Conservation (phyloP, 1,139 yeast species). For the Scheffersomyces titani region DNA sequence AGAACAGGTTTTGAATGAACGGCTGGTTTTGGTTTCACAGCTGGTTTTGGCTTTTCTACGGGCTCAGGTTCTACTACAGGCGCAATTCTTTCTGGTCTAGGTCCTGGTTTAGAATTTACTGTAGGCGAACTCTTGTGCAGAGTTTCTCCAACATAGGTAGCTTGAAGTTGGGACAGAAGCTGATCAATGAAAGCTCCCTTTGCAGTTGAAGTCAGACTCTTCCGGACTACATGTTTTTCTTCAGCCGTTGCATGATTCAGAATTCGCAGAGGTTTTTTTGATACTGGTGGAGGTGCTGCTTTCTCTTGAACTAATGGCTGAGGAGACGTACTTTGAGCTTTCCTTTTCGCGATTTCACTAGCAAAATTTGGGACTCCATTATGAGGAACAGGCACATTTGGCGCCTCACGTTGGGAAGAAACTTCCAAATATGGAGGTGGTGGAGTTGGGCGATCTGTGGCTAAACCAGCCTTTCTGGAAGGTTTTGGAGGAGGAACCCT, state of each 20-base stretch:
- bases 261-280: not conserved
- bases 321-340: not conserved
- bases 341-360: slow-evolving; percentile 4
- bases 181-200: not conserved
- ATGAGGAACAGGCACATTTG: not conserved
- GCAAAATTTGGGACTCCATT: slow-evolving; percentile 6
- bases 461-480: not conserved
- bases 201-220: not conserved
- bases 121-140: not conserved
- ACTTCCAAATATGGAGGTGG: not conserved
- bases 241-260: not conserved
- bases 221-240: not conserved
- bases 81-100: not conserved
- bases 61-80: not conserved
- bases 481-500: not conserved
- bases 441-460: not conserved
- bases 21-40: slow-evolving; percentile 1
- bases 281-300: not conserved
- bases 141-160: not conserved
- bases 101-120: not conserved
- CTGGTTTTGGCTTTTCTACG: not conserved
- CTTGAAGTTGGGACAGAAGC: not conserved
- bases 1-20: not conserved
- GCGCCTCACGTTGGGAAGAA: not conserved
- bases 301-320: not conserved